Evolutionary conservation across 1,284 basidiomycete species (phyloP).

Genomic region (Sutorius eximius): DNA sequence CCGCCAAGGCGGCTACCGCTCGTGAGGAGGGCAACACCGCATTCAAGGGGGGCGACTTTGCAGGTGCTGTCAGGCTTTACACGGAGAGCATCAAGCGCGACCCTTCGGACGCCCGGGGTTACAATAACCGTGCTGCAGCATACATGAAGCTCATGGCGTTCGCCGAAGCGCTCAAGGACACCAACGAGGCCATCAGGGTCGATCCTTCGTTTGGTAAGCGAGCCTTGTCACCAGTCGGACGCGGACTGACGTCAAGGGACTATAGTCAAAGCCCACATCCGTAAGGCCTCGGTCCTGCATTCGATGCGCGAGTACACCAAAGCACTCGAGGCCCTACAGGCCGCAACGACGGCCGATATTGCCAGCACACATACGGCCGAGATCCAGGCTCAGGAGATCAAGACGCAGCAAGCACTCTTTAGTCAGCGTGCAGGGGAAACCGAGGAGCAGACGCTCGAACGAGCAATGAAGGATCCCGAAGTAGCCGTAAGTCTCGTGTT

Average conservation of each 20-base stretch:
- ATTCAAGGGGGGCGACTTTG: constrained; percentile 93
- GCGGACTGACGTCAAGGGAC: background rate
- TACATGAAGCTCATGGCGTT: constrained; percentile 95
- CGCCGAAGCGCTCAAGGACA: constrained; percentile 96
- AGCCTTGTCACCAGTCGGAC: background rate
- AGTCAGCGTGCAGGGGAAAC: constrained; percentile 83
- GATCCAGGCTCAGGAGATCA: constrained; percentile 76
- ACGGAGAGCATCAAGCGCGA: constrained; percentile 96
- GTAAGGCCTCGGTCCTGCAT: constrained; percentile 86
- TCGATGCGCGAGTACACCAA: constrained; percentile 92
- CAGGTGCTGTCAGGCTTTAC: constrained; percentile 90
- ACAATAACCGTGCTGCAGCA: constrained; percentile 96
- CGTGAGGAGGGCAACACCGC: constrained; percentile 90
- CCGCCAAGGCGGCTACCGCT: constrained; percentile 79
- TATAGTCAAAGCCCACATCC: constrained; percentile 93
- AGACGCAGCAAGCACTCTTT: constrained; percentile 81
- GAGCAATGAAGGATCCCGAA: constrained; percentile 98
- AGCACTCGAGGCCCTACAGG: constrained; percentile 80
- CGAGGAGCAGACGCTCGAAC: constrained; percentile 89
- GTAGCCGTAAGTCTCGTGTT: constrained; percentile 65
- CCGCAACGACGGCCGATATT: constrained; percentile 72
- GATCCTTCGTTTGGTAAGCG: constrained; percentile 80
- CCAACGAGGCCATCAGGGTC: constrained; percentile 89
- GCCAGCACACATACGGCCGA: constrained; percentile 80
- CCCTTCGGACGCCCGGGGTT: constrained; percentile 87